A percentile compares a stretch with the other conserved stretches of the same genome.
Conservation (phyloP, 2,329 filamentous ascomycete species). For the Stachybotrys elegans region DNA sequence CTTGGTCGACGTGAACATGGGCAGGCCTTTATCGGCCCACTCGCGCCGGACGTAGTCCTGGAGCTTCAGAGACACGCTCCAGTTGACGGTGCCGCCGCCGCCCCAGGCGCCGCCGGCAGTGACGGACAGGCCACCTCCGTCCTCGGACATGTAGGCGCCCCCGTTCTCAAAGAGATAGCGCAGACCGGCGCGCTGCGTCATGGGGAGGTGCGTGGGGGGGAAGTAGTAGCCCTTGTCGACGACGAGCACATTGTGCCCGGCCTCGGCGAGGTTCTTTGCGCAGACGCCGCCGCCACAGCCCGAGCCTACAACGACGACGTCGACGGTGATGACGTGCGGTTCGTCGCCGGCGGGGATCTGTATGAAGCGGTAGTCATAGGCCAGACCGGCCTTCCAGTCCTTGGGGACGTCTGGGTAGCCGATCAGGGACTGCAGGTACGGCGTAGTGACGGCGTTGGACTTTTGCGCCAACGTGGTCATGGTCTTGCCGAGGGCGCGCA, state of each 20-base stretch:
- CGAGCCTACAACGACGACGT: conserved; percentile 81
- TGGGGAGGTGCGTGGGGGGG: conserved; percentile 65
- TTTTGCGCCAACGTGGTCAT: conserved; percentile 50
- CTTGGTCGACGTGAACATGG: conserved; percentile 66
- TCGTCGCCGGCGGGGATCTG: conserved; percentile 41
- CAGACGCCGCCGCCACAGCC: conserved; percentile 80
- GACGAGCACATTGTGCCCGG: conserved; percentile 70
- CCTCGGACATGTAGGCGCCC: conserved; percentile 51
- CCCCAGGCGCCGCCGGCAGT: conserved; percentile 72
- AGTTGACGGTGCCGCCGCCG: conserved; percentile 85
- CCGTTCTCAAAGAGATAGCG: conserved; percentile 66
- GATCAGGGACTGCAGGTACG: conserved; percentile 48
- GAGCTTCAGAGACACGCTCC: conserved; percentile 62
- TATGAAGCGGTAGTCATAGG: conserved; percentile 55
- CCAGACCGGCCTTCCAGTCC: conserved; percentile 43
- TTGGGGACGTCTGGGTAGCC: conserved; percentile 53
- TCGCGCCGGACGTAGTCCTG: conserved; percentile 74
- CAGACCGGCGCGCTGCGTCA: conserved; percentile 57
- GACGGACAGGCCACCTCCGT: conserved; percentile 50
- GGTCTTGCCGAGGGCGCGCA: conserved; percentile 52
- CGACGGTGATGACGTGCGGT: conserved; percentile 63
- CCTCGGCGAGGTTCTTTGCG: conserved; percentile 75
- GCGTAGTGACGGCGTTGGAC: conserved; percentile 50
- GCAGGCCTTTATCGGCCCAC: conserved; percentile 67
- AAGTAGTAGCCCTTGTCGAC: conserved; percentile 81